Evolutionary conservation across 2,329 filamentous ascomycete genomes (phyloP), one percentile per base, ranked within the genome.

Genomic region (Raffaelea albimanens): DNA sequence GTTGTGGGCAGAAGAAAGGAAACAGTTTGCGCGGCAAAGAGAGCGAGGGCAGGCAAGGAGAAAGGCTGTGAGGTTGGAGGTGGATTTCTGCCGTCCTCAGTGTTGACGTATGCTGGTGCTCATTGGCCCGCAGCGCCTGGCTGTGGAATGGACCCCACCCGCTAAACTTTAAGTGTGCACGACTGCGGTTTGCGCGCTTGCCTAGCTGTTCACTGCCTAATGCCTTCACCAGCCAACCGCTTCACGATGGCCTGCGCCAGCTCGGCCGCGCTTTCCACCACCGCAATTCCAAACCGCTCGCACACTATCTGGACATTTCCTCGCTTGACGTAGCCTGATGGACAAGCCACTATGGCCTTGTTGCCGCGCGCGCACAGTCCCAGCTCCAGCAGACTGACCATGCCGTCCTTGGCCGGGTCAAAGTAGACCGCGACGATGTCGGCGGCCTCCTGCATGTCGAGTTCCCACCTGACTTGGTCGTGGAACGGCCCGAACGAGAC

Each of bases 291-390:
- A 50, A 71, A 73, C 46, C 65, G 65, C 49, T 63, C 57, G 51
- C 78, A 82, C 10, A 80, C 69, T 14, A 79, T 63, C 55, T 76
- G 65, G 29, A 85, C 75, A 52, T 84, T 82, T 0, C 77, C 80
- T n/a, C 67, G 67, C 58, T 80, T 80, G 61, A 61, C 69, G 55
- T 76, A 84, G 0, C 66, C 67, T 21, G 66, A 58, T 2, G 69
- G 65, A 42, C 73, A 78, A 39, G 72, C 71, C 1, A 82, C 77
- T 11, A 83, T 62, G 1, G 68, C 65, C 56, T 71, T 75, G 1
- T 62, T 62, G 1, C 44, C 44, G 16, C 56, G 62, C 54, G 16
- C 70, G 43, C 64, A 72, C 4, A 84, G 61, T 0, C 80, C 80
- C 18, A 84, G 60, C 61, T 84, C 80, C 40, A 83, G 60, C 56